Percentiles rank a stretch among this genome's conserved stretches.
phyloP scores from a whole-genome alignment of 2,329 filamentous ascomycete genomes.

The Leptographium lundbergii region DNA sequence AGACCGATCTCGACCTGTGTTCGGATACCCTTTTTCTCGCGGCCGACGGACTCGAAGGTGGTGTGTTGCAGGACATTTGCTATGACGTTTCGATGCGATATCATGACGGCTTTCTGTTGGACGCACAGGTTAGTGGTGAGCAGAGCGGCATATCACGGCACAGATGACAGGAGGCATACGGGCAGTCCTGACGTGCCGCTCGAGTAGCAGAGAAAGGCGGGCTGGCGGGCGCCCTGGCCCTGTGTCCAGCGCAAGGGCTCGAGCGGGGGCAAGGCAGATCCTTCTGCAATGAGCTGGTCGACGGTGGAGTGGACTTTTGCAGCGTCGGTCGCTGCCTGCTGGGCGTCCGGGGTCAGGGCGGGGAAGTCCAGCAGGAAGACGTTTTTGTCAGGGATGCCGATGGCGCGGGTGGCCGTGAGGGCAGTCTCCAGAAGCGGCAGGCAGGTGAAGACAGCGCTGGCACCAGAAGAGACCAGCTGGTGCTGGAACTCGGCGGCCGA shows the following conservation, averaged over 20 bases:
- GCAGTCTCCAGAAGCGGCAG: constrained; percentile 48
- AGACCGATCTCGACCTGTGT: constrained; percentile 42
- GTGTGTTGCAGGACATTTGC: constrained; percentile 54
- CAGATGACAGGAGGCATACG: constrained; percentile 22
- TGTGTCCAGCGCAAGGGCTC: constrained; percentile 35
- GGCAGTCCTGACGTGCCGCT: constrained; percentile 60
- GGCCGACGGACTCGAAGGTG: constrained; percentile 24
- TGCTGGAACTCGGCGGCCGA: constrained; percentile 52
- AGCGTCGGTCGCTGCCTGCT: constrained; percentile 3
- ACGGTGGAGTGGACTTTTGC: constrained; percentile 35
- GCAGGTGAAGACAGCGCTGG: constrained; percentile 59
- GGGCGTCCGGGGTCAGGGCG: constrained; percentile 24
- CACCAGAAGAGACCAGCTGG: constrained; percentile 51
- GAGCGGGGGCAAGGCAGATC: constrained; percentile 25
- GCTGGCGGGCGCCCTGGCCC: constrained; percentile 45
- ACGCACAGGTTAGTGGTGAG: not conserved
- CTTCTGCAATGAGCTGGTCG: constrained; percentile 41
- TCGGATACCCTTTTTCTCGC: constrained; percentile 17
- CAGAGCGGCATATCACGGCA: not conserved
- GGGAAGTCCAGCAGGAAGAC: constrained; percentile 56
- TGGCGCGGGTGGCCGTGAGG: constrained; percentile 46
- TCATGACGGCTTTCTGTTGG: constrained; percentile 61
- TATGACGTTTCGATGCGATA: constrained; percentile 63
- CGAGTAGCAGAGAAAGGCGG: constrained; percentile 57
- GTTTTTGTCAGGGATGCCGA: constrained; percentile 45